A percentile compares a stretch with the other conserved stretches of the same genome.
Conservation (phyloP, 805 yeast genomes). For the Saccharomycopsis sp. region DNA sequence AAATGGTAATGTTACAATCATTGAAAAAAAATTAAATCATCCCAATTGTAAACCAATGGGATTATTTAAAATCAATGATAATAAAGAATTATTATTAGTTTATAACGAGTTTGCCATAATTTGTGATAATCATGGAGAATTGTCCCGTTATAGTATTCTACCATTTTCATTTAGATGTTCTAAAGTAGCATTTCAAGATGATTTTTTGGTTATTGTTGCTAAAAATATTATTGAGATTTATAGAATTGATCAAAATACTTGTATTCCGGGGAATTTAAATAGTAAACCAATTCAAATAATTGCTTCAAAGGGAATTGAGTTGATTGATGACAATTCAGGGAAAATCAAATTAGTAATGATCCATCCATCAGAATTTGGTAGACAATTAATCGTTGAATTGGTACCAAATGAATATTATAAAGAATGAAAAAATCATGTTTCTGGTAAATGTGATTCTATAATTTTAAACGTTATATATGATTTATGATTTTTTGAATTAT, state of each 20-base stretch:
- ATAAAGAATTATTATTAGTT: conserved; percentile 46
- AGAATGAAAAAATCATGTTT: no score
- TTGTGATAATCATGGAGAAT: conserved; percentile 46
- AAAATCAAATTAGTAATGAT: conserved; percentile 39
- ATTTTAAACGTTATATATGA: no score
- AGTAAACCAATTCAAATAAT: conserved; percentile 55
- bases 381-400: conserved; percentile 42
- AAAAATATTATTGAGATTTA: conserved; percentile 66
- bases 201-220: conserved; percentile 43
- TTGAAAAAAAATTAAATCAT: conserved; percentile 30
- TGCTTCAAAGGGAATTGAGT: conserved; percentile 53
- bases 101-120: conserved; percentile 65
- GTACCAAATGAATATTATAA: conserved; percentile 14
- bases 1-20: conserved; percentile 27
- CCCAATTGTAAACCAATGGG: conserved; percentile 41
- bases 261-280: conserved; percentile 24
- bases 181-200: conserved; percentile 32
- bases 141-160: conserved; percentile 32
- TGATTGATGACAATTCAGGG: conserved; percentile 30
- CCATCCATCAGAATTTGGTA: conserved; percentile 52
- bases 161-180: conserved; percentile 33
- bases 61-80: conserved; percentile 48
- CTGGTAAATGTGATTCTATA: no score
- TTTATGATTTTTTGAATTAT: no score
- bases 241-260: conserved; percentile 37